A percentile compares a stretch with the other conserved stretches of the same genome.
phyloP scores from a whole-genome alignment of 768 basidiomycete species.

The Candolleomyces aberdarensis region DNA sequence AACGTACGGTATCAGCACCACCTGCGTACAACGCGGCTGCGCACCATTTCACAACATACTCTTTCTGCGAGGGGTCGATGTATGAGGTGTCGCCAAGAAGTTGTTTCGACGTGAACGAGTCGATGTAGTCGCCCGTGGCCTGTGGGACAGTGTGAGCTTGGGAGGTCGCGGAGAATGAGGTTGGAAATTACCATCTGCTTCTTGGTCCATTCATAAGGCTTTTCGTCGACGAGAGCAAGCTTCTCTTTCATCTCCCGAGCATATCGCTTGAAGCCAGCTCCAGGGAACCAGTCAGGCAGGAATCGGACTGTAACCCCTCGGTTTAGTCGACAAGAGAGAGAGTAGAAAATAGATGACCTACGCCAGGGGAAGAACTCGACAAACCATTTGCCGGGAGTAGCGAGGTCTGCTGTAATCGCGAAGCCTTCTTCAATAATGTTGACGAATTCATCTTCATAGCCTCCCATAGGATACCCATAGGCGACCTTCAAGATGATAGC shows the following conservation, averaged over 20 bases:
- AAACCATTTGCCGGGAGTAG: constrained; percentile 31
- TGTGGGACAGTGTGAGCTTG: constrained; percentile 6
- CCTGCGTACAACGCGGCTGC: constrained; percentile 28
- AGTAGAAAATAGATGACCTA: constrained; percentile 15
- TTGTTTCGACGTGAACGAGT: constrained; percentile 33
- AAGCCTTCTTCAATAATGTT: constrained; percentile 28
- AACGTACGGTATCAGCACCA: constrained; percentile 38
- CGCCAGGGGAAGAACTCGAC: constrained; percentile 39
- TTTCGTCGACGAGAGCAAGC: constrained; percentile 17
- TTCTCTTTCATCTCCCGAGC: constrained; percentile 16
- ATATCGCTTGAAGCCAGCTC: constrained; percentile 35
- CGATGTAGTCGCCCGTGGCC: constrained; percentile 20
- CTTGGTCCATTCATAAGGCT: constrained; percentile 31
- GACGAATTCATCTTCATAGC: constrained; percentile 32
- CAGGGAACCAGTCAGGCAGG: constrained; percentile 42
- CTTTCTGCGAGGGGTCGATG: constrained; percentile 17
- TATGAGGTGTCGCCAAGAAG: constrained; percentile 21
- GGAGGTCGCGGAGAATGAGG: not conserved
- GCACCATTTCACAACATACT: constrained; percentile 27
- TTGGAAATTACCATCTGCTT: constrained; percentile 23
- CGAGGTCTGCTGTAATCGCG: constrained; percentile 18
- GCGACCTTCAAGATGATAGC: constrained; percentile 35
- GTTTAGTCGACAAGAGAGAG: not conserved
- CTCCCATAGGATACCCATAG: constrained; percentile 37
- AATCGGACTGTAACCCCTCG: constrained; percentile 29